Conservation (phyloP, 2,329 filamentous ascomycete species). For the Sporothrix dimorphospora region DNA sequence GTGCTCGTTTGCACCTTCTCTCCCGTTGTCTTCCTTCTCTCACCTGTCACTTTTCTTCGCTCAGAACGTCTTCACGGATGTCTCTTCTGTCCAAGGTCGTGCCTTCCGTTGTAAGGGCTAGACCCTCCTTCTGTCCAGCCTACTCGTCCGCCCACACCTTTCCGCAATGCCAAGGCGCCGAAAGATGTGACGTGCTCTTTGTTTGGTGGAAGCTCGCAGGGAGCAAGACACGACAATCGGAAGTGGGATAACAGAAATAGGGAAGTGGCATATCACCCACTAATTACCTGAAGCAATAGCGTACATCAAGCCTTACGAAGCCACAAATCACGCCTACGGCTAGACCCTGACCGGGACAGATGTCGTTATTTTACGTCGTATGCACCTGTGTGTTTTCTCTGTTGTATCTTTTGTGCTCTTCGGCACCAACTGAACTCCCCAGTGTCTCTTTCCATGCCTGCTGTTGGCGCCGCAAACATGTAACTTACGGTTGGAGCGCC, state of each 20-base stretch:
- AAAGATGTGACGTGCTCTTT: constrained; percentile 24
- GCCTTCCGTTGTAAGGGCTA: constrained; percentile 19
- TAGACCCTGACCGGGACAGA: not conserved
- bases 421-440: too few relatives aligned
- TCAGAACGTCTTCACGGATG: not conserved
- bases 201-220: constrained; percentile 18
- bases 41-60: not conserved
- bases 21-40: not conserved
- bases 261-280: not conserved
- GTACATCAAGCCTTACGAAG: constrained; percentile 11
- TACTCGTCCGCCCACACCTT: constrained; percentile 7
- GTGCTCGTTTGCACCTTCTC: not conserved
- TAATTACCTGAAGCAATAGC: not conserved
- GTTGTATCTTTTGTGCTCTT: too few relatives aligned
- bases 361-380: constrained; percentile 18
- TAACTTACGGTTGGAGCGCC: too few relatives aligned
- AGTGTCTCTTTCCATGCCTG: not conserved
- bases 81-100: not conserved
- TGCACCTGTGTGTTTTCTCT: not conserved
- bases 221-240: not conserved
- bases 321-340: constrained; percentile 21
- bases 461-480: not conserved
- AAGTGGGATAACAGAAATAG: constrained; percentile 1
- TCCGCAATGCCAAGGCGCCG: constrained; percentile 25
- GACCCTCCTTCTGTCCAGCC: constrained; percentile 1